Conservation (phyloP, 495 filamentous ascomycete genomes). For the Amniculicola lignicola region DNA sequence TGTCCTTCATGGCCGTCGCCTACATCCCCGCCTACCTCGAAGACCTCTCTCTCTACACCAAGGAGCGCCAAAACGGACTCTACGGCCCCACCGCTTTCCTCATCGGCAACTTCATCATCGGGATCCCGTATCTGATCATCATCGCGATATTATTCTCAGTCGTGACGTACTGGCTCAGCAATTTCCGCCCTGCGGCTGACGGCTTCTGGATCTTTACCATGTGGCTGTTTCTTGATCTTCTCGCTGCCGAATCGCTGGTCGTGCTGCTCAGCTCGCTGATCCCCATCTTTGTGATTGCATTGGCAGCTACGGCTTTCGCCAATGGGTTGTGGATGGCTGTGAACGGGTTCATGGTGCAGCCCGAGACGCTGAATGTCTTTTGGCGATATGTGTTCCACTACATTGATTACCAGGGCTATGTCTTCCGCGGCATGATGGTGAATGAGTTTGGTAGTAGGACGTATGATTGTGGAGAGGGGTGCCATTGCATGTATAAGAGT, state of each 20-base stretch:
- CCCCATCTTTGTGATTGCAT: constrained; percentile 71
- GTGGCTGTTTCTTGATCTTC: constrained; percentile 81
- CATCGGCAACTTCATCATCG: constrained; percentile 75
- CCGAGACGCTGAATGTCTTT: constrained; percentile 69
- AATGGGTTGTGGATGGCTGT: constrained; percentile 88
- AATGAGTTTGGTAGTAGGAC: constrained; percentile 67
- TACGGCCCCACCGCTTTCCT: constrained; percentile 71
- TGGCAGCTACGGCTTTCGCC: constrained; percentile 73
- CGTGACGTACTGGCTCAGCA: constrained; percentile 74
- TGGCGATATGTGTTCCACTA: constrained; percentile 83
- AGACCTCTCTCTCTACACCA: constrained; percentile 67
- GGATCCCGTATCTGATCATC: constrained; percentile 73
- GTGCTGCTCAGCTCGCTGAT: constrained; percentile 69
- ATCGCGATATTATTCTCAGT: constrained; percentile 71
- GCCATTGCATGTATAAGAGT: constrained; percentile 67
- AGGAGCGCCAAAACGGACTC: constrained; percentile 78
- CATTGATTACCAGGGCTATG: constrained; percentile 78
- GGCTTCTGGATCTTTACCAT: constrained; percentile 78
- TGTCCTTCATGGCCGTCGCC: constrained; percentile 86
- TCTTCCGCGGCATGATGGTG: constrained; percentile 89
- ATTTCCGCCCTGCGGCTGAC: constrained; percentile 62
- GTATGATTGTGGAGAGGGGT: constrained; percentile 56
- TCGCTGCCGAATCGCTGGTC: constrained; percentile 77
- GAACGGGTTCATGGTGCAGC: constrained; percentile 72
- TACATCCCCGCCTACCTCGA: constrained; percentile 82